Percentiles rank a stretch among this genome's conserved stretches.
Evolutionary conservation across 2,329 filamentous ascomycete genomes (phyloP).

Genomic region (Microcyclospora pomicola): DNA sequence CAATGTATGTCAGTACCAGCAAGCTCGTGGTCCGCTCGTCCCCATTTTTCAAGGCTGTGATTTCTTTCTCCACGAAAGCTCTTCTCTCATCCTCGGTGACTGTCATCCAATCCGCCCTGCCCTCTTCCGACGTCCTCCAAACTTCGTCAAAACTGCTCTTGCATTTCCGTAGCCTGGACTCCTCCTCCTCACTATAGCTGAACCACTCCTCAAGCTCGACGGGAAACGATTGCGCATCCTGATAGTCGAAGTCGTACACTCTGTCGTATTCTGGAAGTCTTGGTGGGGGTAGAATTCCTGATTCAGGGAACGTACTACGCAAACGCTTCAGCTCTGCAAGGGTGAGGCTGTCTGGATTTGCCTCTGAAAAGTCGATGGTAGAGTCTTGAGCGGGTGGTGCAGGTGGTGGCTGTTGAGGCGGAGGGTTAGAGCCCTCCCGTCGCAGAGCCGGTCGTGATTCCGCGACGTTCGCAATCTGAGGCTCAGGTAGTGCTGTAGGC

Average conservation of each 20-base stretch:
- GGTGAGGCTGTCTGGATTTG: conserved; percentile 32
- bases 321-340: conserved; percentile 33
- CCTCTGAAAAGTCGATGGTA: conserved; percentile 15
- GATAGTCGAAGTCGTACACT: conserved; percentile 62
- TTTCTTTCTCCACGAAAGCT: conserved; percentile 36
- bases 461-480: conserved; percentile 6
- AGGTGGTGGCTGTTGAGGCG: conserved; percentile 29
- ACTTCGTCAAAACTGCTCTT: conserved; percentile 64
- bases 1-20: conserved; percentile 33
- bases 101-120: conserved; percentile 49
- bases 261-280: conserved; percentile 18
- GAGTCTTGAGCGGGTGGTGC: conserved; percentile 20
- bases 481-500: conserved; percentile 8
- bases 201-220: conserved; percentile 98
- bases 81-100: conserved; percentile 42
- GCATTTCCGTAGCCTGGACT: conserved; percentile 60
- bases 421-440: conserved; percentile 28
- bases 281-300: conserved; percentile 17
- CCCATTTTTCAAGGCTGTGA: no score
- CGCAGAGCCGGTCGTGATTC: conserved; percentile 24
- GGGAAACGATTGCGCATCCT: conserved; percentile 45
- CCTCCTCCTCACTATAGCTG: conserved; percentile 76
- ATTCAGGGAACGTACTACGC: conserved; percentile 30
- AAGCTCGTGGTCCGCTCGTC: conserved; percentile 26
- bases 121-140: conserved; percentile 40